phyloP scores from a whole-genome alignment of 768 basidiomycete genomes.

The Hygrophorus russula region DNA sequence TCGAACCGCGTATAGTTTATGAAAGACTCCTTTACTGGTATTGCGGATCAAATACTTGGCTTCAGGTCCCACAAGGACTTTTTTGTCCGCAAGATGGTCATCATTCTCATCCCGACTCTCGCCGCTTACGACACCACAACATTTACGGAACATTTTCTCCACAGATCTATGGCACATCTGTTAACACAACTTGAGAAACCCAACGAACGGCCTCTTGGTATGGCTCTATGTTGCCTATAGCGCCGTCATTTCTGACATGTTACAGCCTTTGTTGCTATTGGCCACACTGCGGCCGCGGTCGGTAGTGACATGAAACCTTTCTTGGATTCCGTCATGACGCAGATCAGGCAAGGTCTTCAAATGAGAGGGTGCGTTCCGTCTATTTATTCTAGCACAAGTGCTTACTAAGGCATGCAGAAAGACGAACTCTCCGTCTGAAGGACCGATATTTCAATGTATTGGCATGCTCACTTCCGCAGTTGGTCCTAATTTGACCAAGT shows the following conservation, averaged over 20 bases:
- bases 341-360: slow-evolving; percentile 84
- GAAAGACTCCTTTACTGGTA: slow-evolving; percentile 76
- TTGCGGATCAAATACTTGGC: slow-evolving; percentile 81
- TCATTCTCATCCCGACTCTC: slow-evolving; percentile 89
- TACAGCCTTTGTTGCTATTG: slow-evolving; percentile 90
- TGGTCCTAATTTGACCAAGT: slow-evolving; percentile 89
- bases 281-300: slow-evolving; percentile 86
- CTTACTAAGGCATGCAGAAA: slow-evolving; percentile 27
- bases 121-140: slow-evolving; percentile 91
- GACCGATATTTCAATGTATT: slow-evolving; percentile 95
- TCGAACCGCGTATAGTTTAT: slow-evolving; percentile 47
- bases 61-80: slow-evolving; percentile 83
- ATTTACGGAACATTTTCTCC: slow-evolving; percentile 84
- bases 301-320: slow-evolving; percentile 94
- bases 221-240: slow-evolving; percentile 12
- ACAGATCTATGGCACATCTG: slow-evolving; percentile 90
- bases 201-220: slow-evolving; percentile 80
- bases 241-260: slow-evolving; percentile 1
- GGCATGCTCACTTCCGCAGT: slow-evolving; percentile 94
- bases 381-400: not conserved
- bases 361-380: slow-evolving; percentile 59
- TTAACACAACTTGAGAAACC: slow-evolving; percentile 83
- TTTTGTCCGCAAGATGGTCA: slow-evolving; percentile 87
- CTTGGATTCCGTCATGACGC: slow-evolving; percentile 80
- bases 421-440: slow-evolving; percentile 89